phyloP scores from a whole-genome alignment of 345 rosid genomes.

The Gossypium arboreum region DNA sequence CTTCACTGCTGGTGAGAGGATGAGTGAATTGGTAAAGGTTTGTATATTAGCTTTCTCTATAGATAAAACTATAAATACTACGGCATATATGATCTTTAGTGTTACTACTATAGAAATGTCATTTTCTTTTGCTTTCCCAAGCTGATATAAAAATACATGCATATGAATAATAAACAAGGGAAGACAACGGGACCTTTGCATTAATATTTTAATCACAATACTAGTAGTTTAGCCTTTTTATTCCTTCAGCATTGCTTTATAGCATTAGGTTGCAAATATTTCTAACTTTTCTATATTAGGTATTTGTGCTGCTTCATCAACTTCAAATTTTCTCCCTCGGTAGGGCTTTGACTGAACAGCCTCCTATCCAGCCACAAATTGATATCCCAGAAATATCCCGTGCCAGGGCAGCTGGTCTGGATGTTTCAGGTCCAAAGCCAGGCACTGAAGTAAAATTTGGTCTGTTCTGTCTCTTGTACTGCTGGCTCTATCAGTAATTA shows the following conservation, averaged over 20 bases:
- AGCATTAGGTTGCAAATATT: slow-evolving; percentile 17
- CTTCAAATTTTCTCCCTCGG: slow-evolving; percentile 80
- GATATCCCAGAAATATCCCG: slow-evolving; percentile 54
- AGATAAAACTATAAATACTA: background rate
- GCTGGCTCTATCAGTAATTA: background rate
- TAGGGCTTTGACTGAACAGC: slow-evolving; percentile 71
- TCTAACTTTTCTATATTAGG: slow-evolving; percentile 39
- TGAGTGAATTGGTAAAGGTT: slow-evolving; percentile 89
- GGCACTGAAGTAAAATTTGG: slow-evolving; percentile 77
- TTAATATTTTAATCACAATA: background rate
- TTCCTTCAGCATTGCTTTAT: background rate
- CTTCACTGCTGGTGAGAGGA: slow-evolving; percentile 61
- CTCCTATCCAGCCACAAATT: slow-evolving; percentile 46
- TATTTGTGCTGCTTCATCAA: slow-evolving; percentile 87
- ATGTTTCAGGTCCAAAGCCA: slow-evolving; percentile 70
- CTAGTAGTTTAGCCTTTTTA: background rate
- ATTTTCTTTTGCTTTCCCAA: background rate
- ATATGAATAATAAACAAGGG: background rate
- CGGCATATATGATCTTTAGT: background rate
- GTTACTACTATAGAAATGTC: background rate
- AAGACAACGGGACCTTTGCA: background rate
- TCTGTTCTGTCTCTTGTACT: slow-evolving; percentile 27
- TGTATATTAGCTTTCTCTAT: slow-evolving; percentile 24
- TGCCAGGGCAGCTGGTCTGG: slow-evolving; percentile 62
- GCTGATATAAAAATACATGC: background rate